These are phyloP conservation scores for Saitozyma podzolica DNA, from an alignment of 768 basidiomycete species.

Conservation along the genomic window DNA sequence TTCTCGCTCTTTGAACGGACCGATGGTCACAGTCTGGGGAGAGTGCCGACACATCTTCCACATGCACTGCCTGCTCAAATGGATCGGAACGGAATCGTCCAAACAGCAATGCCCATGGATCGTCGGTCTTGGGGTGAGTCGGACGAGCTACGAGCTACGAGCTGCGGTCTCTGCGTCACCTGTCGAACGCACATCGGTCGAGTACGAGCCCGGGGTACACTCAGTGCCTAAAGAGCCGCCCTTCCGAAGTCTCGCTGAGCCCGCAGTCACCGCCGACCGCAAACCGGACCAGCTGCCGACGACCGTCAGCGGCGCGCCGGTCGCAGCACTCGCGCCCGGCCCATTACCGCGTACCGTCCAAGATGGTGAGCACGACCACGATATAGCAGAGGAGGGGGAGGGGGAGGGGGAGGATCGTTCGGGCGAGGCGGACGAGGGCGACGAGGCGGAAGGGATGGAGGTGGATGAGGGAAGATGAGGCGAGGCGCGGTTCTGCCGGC, in stretches of 20 bases:
- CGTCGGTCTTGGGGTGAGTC: constrained; percentile 79
- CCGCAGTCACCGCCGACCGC: constrained; percentile 41
- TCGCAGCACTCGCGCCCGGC: constrained; percentile 37
- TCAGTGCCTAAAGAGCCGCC: too few relatives aligned
- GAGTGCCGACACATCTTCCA: constrained; percentile 97
- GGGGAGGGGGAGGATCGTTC: too few relatives aligned
- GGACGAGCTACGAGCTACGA: background rate
- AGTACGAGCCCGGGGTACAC: too few relatives aligned
- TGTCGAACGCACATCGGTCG: too few relatives aligned
- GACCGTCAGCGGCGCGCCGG: constrained; percentile 31
- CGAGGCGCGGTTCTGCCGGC: background rate
- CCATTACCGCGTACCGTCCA: constrained; percentile 19
- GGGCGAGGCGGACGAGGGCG: constrained; percentile 12
- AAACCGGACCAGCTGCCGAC: constrained; percentile 43
- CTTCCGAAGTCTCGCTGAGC: background rate
- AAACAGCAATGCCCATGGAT: constrained; percentile 99
- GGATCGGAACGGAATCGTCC: constrained; percentile 83
- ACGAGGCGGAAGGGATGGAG: constrained; percentile 14
- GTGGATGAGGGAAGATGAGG: constrained; percentile 13
- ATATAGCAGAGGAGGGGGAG: too few relatives aligned
- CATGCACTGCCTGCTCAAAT: constrained; percentile 96
- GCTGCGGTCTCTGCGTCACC: too few relatives aligned
- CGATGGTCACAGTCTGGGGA: constrained; percentile 74
- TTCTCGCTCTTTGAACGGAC: background rate
- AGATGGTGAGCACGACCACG: constrained; percentile 1